These are phyloP conservation scores for Leucosporidium scottii DNA, from an alignment of 768 basidiomycete species.

Conservation along the genomic window DNA sequence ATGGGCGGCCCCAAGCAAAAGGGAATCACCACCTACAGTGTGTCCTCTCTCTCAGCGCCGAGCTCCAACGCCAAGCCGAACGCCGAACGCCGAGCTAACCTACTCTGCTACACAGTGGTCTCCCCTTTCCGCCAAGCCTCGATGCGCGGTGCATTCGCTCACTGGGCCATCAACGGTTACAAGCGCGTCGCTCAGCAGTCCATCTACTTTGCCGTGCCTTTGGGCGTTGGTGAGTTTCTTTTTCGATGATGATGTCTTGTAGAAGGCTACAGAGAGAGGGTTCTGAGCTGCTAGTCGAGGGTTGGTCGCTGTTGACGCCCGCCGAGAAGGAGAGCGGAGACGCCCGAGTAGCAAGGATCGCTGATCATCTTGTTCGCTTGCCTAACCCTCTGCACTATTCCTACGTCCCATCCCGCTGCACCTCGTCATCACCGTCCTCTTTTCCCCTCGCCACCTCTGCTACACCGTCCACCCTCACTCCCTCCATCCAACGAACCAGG, in stretches of 20 bases:
- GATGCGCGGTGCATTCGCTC: constrained; percentile 60
- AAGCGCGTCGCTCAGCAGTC: constrained; percentile 64
- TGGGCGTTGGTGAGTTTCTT: constrained; percentile 65
- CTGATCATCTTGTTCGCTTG: background rate
- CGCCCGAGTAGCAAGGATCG: background rate
- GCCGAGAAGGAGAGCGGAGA: background rate
- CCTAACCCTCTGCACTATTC: background rate
- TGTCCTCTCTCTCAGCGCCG: constrained; percentile 41
- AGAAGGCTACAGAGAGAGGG: too few species aligned
- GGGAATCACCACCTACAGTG: constrained; percentile 75
- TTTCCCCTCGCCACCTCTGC: background rate
- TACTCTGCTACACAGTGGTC: constrained; percentile 50
- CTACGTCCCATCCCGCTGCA: background rate
- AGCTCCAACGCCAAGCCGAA: too few species aligned
- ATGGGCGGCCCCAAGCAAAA: constrained; percentile 60
- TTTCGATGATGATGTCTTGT: too few species aligned
- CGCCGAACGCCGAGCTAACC: too few species aligned
- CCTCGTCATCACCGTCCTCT: background rate
- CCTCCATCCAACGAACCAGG: constrained; percentile 3
- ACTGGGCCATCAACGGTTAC: constrained; percentile 82
- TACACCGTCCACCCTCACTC: background rate
- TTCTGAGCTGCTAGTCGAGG: too few species aligned
- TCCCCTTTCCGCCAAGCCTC: constrained; percentile 77
- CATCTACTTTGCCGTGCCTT: constrained; percentile 70
- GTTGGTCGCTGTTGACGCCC: too few species aligned